phyloP scores from a whole-genome alignment of 2,329 filamentous ascomycete genomes.

The Phaeosphaeria sp. region DNA sequence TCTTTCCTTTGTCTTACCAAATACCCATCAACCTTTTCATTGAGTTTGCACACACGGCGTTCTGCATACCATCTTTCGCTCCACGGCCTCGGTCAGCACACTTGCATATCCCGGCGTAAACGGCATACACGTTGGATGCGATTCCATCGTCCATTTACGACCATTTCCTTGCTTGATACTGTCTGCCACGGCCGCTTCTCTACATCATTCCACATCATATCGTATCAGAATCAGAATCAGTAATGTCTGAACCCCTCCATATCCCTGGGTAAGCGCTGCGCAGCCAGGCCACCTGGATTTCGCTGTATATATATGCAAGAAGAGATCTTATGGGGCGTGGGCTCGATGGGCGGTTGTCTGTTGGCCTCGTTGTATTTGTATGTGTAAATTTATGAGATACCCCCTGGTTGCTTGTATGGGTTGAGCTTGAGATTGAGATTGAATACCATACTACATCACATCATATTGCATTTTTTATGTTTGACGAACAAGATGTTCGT shows the following conservation, averaged over 20 bases:
- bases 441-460: neutral
- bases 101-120: neutral
- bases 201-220: neutral
- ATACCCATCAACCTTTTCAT: neutral
- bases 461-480: neutral
- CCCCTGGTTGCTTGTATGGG: constrained; percentile 16
- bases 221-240: constrained; percentile 5
- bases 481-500: neutral
- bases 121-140: constrained; percentile 35
- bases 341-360: neutral
- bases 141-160: constrained; percentile 41
- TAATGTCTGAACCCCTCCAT: constrained; percentile 20
- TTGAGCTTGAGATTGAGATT: neutral
- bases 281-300: neutral
- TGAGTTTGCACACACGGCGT: constrained; percentile 25
- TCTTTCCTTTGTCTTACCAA: neutral
- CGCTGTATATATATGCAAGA: constrained; percentile 5
- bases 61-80: constrained; percentile 5
- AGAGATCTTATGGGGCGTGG: constrained; percentile 4
- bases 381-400: constrained; percentile 43
- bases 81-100: neutral
- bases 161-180: constrained; percentile 34
- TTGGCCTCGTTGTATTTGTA: constrained; percentile 24
- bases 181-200: constrained; percentile 8
- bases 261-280: neutral